phyloP scores from a whole-genome alignment of 2,329 filamentous ascomycete species.

The Akanthomyces dipterigenus region DNA sequence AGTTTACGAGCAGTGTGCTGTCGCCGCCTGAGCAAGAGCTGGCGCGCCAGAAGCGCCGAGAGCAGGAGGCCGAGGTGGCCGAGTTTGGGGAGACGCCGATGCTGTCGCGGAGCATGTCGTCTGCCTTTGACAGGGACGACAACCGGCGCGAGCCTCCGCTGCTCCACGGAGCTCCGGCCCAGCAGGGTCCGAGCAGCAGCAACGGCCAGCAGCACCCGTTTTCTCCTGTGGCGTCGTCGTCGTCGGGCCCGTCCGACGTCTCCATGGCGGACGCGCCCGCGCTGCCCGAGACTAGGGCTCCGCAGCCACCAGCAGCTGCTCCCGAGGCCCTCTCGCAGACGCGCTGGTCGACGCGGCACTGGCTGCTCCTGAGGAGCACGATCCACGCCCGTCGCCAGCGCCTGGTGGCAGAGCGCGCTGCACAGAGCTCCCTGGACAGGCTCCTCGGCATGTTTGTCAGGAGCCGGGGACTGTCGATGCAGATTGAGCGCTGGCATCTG shows the following conservation, averaged over 20 bases:
- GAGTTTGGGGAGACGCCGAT: slow-evolving; percentile 18
- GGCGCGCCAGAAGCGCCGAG: slow-evolving; percentile 24
- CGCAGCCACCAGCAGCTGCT: not conserved
- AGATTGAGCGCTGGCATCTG: slow-evolving; percentile 49
- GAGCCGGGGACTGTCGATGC: slow-evolving; percentile 39
- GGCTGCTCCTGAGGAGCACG: slow-evolving; percentile 45
- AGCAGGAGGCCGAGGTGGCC: not conserved
- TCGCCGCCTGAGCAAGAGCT: slow-evolving; percentile 37
- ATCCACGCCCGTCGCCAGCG: slow-evolving; percentile 41
- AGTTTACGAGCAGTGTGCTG: slow-evolving; percentile 46
- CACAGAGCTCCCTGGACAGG: slow-evolving; percentile 24
- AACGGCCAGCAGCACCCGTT: slow-evolving; percentile 14
- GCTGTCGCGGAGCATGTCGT: slow-evolving; percentile 15
- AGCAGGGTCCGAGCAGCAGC: slow-evolving; percentile 13
- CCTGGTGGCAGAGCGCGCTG: slow-evolving; percentile 25
- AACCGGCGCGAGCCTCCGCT: slow-evolving; percentile 1
- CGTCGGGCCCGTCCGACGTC: slow-evolving; percentile 21
- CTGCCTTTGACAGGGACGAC: slow-evolving; percentile 9
- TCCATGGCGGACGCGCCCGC: slow-evolving; percentile 24
- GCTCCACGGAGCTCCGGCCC: not conserved
- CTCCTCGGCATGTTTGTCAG: slow-evolving; percentile 43
- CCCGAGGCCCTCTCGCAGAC: slow-evolving; percentile 30
- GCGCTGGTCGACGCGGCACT: slow-evolving; percentile 45
- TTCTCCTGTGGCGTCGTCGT: no score
- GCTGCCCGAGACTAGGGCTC: slow-evolving; percentile 9